phyloP scores from a whole-genome alignment of 1,139 yeast species.

The Pichia cactophila region DNA sequence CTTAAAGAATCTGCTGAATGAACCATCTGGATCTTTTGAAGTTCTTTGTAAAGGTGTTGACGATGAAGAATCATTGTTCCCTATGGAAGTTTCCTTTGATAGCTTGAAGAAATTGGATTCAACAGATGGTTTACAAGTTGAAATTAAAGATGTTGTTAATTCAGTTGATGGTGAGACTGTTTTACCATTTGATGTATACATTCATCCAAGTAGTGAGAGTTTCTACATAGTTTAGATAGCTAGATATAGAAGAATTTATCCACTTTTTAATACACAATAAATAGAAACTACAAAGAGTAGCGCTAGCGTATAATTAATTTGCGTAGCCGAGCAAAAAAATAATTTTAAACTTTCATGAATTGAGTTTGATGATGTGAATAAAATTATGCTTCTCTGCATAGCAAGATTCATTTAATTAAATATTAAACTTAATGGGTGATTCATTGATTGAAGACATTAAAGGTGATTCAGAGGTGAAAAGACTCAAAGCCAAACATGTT shows the following conservation, averaged over 20 bases:
- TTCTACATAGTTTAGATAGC: conserved; percentile 48
- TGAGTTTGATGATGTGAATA: too few species aligned
- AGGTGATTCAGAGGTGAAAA: background rate
- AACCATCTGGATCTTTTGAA: conserved; percentile 70
- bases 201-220: conserved; percentile 55
- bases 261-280: too few species aligned
- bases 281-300: too few species aligned
- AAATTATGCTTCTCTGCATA: background rate
- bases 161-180: conserved; percentile 31
- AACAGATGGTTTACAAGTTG: conserved; percentile 21
- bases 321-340: background rate
- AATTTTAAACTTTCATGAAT: background rate
- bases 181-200: conserved; percentile 66
- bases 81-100: conserved; percentile 59
- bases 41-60: conserved; percentile 59
- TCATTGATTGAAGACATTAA: background rate
- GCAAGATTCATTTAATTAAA: background rate
- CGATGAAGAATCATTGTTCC: conserved; percentile 83
- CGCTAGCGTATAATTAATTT: too few species aligned
- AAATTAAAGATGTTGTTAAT: conserved; percentile 19
- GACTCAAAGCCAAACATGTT: background rate
- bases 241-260: background rate
- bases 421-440: background rate
- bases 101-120: conserved; percentile 26
- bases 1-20: conserved; percentile 40